These are phyloP conservation scores for Corylus avellana DNA, from an alignment of 306 rosid genomes.

Conservation along the genomic window DNA sequence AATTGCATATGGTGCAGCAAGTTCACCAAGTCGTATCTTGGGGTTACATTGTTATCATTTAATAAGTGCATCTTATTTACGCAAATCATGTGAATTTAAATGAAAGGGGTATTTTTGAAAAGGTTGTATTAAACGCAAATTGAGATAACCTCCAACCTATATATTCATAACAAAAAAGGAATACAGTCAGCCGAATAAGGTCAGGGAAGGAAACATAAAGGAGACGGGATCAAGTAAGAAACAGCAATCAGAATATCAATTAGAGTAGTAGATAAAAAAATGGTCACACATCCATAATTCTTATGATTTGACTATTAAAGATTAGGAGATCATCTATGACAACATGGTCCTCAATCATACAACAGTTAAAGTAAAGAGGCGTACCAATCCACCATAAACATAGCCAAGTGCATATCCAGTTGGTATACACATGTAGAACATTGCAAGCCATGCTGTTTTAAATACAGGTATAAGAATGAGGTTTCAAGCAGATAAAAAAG, in stretches of 20 bases:
- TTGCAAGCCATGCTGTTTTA: constrained; percentile 74
- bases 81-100: too few relatives aligned
- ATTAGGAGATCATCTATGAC: not conserved
- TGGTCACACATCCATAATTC: not conserved
- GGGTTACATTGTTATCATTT: too few relatives aligned
- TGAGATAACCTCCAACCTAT: constrained; percentile 67
- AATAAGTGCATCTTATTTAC: too few relatives aligned
- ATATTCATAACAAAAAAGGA: constrained; percentile 7
- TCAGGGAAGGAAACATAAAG: constrained; percentile 6
- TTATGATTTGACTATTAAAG: not conserved
- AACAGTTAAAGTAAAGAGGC: constrained; percentile 28
- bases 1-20: too few relatives aligned
- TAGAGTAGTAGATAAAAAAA: not conserved
- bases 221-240: not conserved
- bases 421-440: constrained; percentile 88
- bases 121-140: constrained; percentile 47
- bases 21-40: too few relatives aligned
- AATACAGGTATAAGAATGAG: constrained; percentile 26
- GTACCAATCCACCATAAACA: constrained; percentile 79
- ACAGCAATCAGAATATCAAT: constrained; percentile 10
- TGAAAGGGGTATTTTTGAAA: too few relatives aligned
- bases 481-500: constrained; percentile 9
- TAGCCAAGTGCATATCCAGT: constrained; percentile 84
- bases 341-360: not conserved
- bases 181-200: constrained; percentile 6